A percentile compares a stretch with the other conserved stretches of the same genome.
phyloP scores from a whole-genome alignment of 169 alveolate genomes.

The Eimeria sp. region DNA sequence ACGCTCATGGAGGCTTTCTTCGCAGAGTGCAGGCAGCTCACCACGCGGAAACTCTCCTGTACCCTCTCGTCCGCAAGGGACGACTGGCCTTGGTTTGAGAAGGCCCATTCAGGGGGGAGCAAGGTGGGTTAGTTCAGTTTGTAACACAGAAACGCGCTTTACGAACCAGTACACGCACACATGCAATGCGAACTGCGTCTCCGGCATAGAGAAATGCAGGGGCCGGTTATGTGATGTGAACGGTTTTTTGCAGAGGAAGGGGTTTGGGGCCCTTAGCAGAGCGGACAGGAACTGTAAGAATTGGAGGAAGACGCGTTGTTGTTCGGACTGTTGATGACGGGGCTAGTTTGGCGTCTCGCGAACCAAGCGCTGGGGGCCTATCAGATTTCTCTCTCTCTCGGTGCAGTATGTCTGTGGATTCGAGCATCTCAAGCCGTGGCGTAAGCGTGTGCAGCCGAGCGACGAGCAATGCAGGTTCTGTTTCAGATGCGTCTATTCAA shows the following conservation, averaged over 20 bases:
- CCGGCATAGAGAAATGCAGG: not conserved
- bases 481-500: slow-evolving; percentile 53
- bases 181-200: not conserved
- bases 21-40: slow-evolving; percentile 72
- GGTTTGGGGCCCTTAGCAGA: slow-evolving; percentile 27
- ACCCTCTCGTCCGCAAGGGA: slow-evolving; percentile 47
- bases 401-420: slow-evolving; percentile 68
- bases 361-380: slow-evolving; percentile 57
- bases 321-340: slow-evolving; percentile 56
- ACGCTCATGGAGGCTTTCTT: slow-evolving; percentile 67
- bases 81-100: slow-evolving; percentile 34
- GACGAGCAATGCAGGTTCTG: slow-evolving; percentile 73
- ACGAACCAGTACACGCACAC: not conserved
- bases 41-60: slow-evolving; percentile 44
- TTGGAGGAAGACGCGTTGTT: slow-evolving; percentile 65
- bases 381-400: slow-evolving; percentile 66
- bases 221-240: not conserved
- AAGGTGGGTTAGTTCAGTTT: not conserved
- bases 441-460: slow-evolving; percentile 73
- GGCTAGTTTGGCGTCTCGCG: slow-evolving; percentile 69
- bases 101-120: slow-evolving; percentile 19
- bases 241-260: slow-evolving; percentile 10
- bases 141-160: not conserved
- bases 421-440: slow-evolving; percentile 59
- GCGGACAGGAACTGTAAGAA: slow-evolving; percentile 34